phyloP scores from a whole-genome alignment of 225 moss, liverwort and hornwort genomes.

The Sphagnum contortum region DNA sequence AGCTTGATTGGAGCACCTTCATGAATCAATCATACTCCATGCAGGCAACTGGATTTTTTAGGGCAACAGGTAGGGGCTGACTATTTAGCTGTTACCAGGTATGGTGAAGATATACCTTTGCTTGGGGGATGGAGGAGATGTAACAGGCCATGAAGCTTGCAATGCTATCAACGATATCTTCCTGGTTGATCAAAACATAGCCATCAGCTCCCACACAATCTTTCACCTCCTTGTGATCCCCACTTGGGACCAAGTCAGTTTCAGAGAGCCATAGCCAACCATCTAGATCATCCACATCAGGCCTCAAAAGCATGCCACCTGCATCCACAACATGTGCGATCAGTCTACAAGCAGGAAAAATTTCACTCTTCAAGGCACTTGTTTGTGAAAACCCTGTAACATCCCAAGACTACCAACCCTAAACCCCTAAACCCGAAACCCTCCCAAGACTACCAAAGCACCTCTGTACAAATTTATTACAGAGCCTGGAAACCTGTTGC shows the following conservation, averaged over 20 bases:
- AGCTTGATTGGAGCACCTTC: no score
- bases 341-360: no score
- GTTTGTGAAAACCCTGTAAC: no score
- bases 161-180: slow-evolving; percentile 79
- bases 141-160: slow-evolving; percentile 70
- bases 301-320: slow-evolving; percentile 34
- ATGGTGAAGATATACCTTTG: slow-evolving; percentile 33
- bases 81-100: no score
- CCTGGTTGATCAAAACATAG: slow-evolving; percentile 63
- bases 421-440: no score
- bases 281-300: slow-evolving; percentile 53
- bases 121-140: slow-evolving; percentile 58
- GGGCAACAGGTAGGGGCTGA: neutral
- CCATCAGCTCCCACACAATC: slow-evolving; percentile 61
- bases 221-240: slow-evolving; percentile 33
- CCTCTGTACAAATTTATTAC: no score
- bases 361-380: no score
- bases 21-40: neutral
- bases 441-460: no score
- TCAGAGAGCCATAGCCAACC: slow-evolving; percentile 68
- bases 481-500: no score
- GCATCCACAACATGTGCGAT: neutral
- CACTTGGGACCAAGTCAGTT: slow-evolving; percentile 34
- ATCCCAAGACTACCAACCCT: no score
- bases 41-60: neutral